phyloP scores from a whole-genome alignment of 2,329 filamentous ascomycete species.

The Magnaporthiopsis poae region DNA sequence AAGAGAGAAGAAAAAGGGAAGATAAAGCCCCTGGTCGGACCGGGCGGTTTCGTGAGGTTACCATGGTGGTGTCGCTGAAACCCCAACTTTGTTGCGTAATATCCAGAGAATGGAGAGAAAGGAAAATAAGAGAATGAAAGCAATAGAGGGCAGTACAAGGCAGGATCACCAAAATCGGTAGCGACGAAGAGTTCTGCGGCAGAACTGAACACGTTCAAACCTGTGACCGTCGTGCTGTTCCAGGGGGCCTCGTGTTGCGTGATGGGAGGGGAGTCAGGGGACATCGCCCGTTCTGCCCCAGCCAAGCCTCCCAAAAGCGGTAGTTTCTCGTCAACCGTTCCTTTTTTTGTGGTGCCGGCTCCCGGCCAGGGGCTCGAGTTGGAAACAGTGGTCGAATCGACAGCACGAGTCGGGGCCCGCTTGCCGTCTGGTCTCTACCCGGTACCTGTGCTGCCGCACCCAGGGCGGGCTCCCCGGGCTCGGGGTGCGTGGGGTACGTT shows the following conservation, averaged over 20 bases:
- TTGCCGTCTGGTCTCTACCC: no score
- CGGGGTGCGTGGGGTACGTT: no score
- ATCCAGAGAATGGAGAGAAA: neutral
- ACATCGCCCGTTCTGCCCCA: neutral
- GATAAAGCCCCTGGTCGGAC: neutral
- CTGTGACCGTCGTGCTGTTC: neutral
- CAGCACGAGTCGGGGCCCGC: neutral
- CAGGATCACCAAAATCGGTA: neutral
- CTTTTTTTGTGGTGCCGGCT: neutral
- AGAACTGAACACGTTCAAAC: neutral
- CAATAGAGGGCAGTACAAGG: neutral
- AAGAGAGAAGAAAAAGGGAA: no score
- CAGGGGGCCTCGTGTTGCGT: neutral
- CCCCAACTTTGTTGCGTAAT: neutral
- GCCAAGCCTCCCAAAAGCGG: neutral
- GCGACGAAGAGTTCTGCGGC: neutral
- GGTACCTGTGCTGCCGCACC: no score
- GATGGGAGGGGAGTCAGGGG: neutral
- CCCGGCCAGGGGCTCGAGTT: no score
- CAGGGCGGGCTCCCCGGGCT: no score
- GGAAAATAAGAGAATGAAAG: neutral
- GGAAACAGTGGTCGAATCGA: neutral
- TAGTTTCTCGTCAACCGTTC: neutral
- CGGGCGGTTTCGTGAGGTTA: neutral
- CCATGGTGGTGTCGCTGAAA: neutral